Conservation (phyloP, 805 yeast species). For the Priceomyces fermenticarens region DNA sequence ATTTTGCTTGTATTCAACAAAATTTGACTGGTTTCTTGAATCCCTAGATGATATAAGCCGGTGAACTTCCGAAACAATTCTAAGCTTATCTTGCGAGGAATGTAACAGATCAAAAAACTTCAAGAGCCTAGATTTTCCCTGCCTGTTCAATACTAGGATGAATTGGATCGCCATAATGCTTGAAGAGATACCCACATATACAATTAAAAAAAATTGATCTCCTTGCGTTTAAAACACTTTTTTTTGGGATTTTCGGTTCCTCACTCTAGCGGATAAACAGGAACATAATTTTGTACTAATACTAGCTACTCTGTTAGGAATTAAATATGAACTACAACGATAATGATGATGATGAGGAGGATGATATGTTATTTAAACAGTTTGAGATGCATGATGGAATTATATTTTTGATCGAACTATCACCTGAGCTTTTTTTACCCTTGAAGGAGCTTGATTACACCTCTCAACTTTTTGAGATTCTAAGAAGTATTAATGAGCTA, state of each 20-base stretch:
- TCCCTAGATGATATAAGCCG: conserved; percentile 78
- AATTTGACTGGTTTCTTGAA: conserved; percentile 77
- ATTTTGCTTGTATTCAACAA: conserved; percentile 57
- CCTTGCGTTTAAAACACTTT: too few species aligned
- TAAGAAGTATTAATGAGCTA: conserved; percentile 57
- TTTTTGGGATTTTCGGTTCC: too few species aligned
- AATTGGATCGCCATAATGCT: conserved; percentile 70
- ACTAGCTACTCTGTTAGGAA: too few species aligned
- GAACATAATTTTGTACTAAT: too few species aligned
- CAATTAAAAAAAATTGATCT: too few species aligned
- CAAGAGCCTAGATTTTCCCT: conserved; percentile 85
- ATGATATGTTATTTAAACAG: conserved; percentile 23
- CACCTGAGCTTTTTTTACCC: conserved; percentile 42
- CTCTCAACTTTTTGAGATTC: conserved; percentile 48
- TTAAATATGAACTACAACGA: conserved; percentile 1
- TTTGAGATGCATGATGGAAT: conserved; percentile 62
- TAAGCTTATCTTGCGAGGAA: conserved; percentile 27
- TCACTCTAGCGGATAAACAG: too few species aligned
- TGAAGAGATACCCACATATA: too few species aligned
- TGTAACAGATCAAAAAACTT: conserved; percentile 60
- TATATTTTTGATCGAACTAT: conserved; percentile 58
- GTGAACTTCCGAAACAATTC: conserved; percentile 63
- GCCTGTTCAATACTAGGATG: conserved; percentile 81
- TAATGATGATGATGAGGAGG: conserved; percentile 8
- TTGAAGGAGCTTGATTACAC: conserved; percentile 34